phyloP scores from a whole-genome alignment of 768 basidiomycete species.

The Psilocybe tampanensis region DNA sequence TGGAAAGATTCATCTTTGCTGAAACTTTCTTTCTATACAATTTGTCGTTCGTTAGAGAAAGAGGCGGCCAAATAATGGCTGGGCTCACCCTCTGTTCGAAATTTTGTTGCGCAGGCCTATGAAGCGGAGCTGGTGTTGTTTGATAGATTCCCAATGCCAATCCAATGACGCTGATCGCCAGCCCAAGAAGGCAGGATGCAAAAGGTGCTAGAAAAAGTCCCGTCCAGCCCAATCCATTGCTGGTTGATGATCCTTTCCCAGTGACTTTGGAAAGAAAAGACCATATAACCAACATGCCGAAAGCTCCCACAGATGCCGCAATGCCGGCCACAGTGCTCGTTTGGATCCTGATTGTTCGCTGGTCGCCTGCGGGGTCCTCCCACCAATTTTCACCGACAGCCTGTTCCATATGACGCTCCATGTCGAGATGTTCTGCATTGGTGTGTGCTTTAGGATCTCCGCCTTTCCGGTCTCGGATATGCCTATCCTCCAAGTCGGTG shows the following conservation, averaged over 20 bases:
- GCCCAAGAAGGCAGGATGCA: constrained; percentile 27
- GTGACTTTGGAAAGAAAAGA: constrained; percentile 22
- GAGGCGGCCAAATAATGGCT: background rate
- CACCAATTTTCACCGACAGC: constrained; percentile 34
- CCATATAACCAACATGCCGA: constrained; percentile 24
- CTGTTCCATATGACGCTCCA: constrained; percentile 31
- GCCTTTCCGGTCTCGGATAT: constrained; percentile 16
- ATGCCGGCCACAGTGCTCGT: constrained; percentile 32
- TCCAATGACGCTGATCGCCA: constrained; percentile 29
- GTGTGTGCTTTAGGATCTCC: constrained; percentile 18
- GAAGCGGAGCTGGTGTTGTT: background rate
- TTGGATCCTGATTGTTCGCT: constrained; percentile 30
- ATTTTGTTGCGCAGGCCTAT: background rate
- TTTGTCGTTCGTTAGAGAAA: background rate
- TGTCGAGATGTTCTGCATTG: constrained; percentile 24
- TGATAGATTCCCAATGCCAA: constrained; percentile 23
- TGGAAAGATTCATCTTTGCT: constrained; percentile 20
- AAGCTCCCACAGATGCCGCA: constrained; percentile 29
- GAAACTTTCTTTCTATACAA: background rate
- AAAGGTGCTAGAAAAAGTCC: constrained; percentile 22
- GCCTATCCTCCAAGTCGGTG: constrained; percentile 18
- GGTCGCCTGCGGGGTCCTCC: constrained; percentile 33
- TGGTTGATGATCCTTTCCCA: constrained; percentile 5
- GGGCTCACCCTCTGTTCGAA: constrained; percentile 1
- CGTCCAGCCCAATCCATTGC: constrained; percentile 15